These are phyloP conservation scores for Lenwebbia sp. DNA, from an alignment of 345 rosid genomes.

Conservation along the genomic window DNA sequence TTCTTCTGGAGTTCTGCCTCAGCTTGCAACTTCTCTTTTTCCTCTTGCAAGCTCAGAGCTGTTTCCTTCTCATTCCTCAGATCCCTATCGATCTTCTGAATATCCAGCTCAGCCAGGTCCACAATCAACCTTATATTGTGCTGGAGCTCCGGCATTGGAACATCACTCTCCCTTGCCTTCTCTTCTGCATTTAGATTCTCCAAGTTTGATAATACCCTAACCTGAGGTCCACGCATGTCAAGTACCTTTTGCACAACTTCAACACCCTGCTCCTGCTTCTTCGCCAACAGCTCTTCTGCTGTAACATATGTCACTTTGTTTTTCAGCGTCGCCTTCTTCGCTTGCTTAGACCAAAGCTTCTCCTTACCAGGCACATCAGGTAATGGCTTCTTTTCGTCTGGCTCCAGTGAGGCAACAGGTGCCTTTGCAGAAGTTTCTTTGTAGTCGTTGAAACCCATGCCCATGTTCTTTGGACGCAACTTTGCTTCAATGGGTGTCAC, in stretches of 20 bases:
- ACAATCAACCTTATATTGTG: constrained; percentile 68
- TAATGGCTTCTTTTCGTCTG: constrained; percentile 51
- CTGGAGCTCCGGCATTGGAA: constrained; percentile 94
- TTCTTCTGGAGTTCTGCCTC: constrained; percentile 40
- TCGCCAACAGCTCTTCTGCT: constrained; percentile 60
- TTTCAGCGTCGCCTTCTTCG: constrained; percentile 1
- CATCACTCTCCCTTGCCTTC: constrained; percentile 71
- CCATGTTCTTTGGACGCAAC: constrained; percentile 88
- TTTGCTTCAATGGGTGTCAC: constrained; percentile 73
- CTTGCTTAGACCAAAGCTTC: constrained; percentile 57
- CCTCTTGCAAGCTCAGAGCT: constrained; percentile 72
- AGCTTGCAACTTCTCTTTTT: constrained; percentile 57
- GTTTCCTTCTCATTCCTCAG: constrained; percentile 79
- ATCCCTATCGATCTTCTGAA: constrained; percentile 78
- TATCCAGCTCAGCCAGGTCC: constrained; percentile 73
- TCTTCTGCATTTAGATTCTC: constrained; percentile 89
- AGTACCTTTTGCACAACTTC: constrained; percentile 80
- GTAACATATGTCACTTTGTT: constrained; percentile 26
- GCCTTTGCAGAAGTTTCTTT: constrained; percentile 46
- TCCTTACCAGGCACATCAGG: constrained; percentile 22
- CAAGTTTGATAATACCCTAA: constrained; percentile 72
- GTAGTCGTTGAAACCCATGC: constrained; percentile 83
- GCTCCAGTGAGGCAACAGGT: constrained; percentile 26
- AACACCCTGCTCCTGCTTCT: constrained; percentile 69
- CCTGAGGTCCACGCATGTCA: constrained; percentile 94